Percentiles rank a stretch among this genome's conserved stretches.
phyloP scores from a whole-genome alignment of 2,329 filamentous ascomycete genomes.

The Aquanectria penicillioides region DNA sequence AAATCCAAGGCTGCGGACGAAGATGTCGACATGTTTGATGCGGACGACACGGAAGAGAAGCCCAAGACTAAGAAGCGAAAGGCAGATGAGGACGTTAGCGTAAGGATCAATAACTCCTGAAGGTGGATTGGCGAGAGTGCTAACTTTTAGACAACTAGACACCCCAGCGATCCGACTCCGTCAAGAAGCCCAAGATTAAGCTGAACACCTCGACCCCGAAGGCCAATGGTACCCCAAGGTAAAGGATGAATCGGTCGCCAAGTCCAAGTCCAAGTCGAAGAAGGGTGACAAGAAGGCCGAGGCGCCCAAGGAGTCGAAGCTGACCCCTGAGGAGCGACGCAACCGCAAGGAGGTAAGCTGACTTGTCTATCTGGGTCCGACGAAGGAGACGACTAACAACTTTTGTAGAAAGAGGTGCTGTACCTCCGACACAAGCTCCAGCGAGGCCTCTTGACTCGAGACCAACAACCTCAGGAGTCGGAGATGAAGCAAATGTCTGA shows the following conservation, averaged over 20 bases:
- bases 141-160: slow-evolving; percentile 54
- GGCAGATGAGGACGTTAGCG: slow-evolving; percentile 78
- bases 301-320: slow-evolving; percentile 64
- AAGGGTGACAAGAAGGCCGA: slow-evolving; percentile 68
- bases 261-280: slow-evolving; percentile 65
- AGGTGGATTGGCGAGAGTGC: background rate
- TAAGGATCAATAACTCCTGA: slow-evolving; percentile 36
- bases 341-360: slow-evolving; percentile 66
- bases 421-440: slow-evolving; percentile 95
- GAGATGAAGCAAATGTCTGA: slow-evolving; percentile 84
- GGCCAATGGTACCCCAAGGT: slow-evolving; percentile 71
- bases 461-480: slow-evolving; percentile 85
- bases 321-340: slow-evolving; percentile 67
- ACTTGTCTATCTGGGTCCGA: background rate
- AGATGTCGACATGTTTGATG: slow-evolving; percentile 71
- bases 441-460: slow-evolving; percentile 88
- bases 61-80: slow-evolving; percentile 81
- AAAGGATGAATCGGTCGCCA: slow-evolving; percentile 63
- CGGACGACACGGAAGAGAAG: slow-evolving; percentile 69
- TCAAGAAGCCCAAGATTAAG: slow-evolving; percentile 76
- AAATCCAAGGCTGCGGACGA: slow-evolving; percentile 65
- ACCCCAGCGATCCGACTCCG: slow-evolving; percentile 68
- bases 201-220: slow-evolving; percentile 74
- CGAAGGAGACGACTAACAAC: slow-evolving; percentile 45
- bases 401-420: slow-evolving; percentile 76